Conservation (phyloP, 495 filamentous ascomycete species). For the Schizothecium vesticola region DNA sequence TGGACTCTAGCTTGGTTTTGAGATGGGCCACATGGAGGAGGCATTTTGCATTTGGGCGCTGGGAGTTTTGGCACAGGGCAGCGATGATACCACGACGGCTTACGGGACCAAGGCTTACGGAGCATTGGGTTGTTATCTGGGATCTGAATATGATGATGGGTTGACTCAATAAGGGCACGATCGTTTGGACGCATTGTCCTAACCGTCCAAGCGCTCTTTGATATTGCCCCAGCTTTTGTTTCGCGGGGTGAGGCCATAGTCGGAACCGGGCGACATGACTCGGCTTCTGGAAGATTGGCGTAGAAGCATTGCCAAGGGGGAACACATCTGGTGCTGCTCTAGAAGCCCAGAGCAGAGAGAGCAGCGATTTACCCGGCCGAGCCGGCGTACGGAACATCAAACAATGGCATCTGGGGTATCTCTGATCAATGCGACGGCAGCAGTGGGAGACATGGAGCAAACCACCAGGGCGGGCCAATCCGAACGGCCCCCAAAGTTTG, state of each 20-base stretch:
- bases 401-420: slow-evolving; percentile 11
- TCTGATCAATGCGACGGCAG: slow-evolving; percentile 1
- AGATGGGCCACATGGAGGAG: background rate
- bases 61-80: background rate
- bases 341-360: background rate
- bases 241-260: slow-evolving; percentile 5
- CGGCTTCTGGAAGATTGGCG: slow-evolving; percentile 14
- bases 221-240: background rate
- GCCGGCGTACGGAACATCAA: slow-evolving; percentile 20
- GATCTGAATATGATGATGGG: background rate
- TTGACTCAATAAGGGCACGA: background rate
- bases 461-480: background rate
- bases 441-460: background rate
- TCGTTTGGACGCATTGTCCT: background rate
- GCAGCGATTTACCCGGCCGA: slow-evolving; percentile 16
- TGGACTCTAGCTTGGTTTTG: slow-evolving; percentile 98
- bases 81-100: background rate
- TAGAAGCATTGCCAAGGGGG: background rate
- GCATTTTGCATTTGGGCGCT: background rate
- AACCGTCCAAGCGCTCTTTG: background rate
- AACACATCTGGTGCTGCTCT: background rate
- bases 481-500: slow-evolving; percentile 3
- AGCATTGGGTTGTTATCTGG: background rate
- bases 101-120: background rate
- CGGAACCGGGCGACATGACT: slow-evolving; percentile 13